Evolutionary conservation across 129 eudicot genomes (phyloP), one percentile per base, ranked within the genome.

Genomic region (Lactuca saligna): DNA sequence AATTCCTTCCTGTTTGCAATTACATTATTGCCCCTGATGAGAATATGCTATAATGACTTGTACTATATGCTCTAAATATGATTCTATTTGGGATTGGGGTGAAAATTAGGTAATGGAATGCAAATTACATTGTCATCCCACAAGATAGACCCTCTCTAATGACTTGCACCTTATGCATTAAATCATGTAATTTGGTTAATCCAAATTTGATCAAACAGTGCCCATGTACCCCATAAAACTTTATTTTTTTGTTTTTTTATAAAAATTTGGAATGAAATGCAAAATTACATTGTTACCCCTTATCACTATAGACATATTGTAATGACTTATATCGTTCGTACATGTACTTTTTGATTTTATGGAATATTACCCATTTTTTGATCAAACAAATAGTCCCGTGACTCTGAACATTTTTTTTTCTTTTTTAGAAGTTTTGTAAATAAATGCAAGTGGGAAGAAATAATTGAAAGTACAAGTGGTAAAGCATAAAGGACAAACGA

Each of bases 1-100:
- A 62, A 94, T 94, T 61, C 99, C 99, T 87, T 94, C 99, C 99
- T 94, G 83, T 65, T 16, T 72, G 17, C 63, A 42, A 5, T 56
- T 54, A 67, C 75, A 60, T 58, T 58, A 17, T 33, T 56, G 46
- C 9, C 51, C 16, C 49, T 57, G 15, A 14, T 20, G 15, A 46
- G 15, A 46, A 46, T 12, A 46, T 3, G n/a, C 51, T 46, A 46
- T 31, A 49, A 49, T 8, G 5, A 32, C n/a, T 46, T 65, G 57
- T 65, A 65, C 39, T 2, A 11, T 37, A 20, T 35, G 51, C 17
- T 14, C 38, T 14, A 9, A 38, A 0, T 39, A 25, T 25, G 29
- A 25, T 25, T 25, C 29, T 25, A 0, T 25, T 25, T 25, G 29
- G 29, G 29, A 25, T 25, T 25, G 29, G 29, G 29, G 29, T 25